phyloP scores from a whole-genome alignment of 768 basidiomycete species.

The Candolleomyces efflorescens region DNA sequence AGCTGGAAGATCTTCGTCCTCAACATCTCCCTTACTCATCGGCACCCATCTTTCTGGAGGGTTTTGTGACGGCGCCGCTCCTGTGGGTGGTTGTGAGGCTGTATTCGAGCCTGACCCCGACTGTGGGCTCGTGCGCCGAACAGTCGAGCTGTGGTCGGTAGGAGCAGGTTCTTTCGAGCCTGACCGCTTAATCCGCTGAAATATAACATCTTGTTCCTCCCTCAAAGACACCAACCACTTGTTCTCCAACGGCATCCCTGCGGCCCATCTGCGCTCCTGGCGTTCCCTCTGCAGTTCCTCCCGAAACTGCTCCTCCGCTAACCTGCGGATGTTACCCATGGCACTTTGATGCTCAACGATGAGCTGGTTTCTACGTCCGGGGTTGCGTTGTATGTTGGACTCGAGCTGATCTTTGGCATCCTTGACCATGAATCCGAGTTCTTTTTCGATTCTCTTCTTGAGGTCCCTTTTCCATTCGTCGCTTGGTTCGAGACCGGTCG shows the following conservation, averaged over 20 bases:
- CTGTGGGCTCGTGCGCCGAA: too few relatives aligned
- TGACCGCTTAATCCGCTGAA: slow-evolving; percentile 41
- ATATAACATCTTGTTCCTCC: slow-evolving; percentile 38
- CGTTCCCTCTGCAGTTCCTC: slow-evolving; percentile 44
- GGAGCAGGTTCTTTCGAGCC: too few relatives aligned
- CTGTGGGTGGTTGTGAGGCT: too few relatives aligned
- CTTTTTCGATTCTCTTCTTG: slow-evolving; percentile 45
- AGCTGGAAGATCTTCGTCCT: too few relatives aligned
- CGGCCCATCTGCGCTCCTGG: slow-evolving; percentile 45
- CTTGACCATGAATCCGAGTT: slow-evolving; percentile 40
- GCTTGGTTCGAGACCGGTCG: slow-evolving; percentile 43
- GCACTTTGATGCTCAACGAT: slow-evolving; percentile 32
- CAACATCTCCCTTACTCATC: too few relatives aligned
- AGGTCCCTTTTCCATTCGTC: slow-evolving; percentile 49
- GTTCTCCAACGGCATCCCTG: slow-evolving; percentile 27
- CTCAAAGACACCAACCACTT: slow-evolving; percentile 26
- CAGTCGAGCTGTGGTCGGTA: too few relatives aligned
- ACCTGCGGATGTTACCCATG: slow-evolving; percentile 38
- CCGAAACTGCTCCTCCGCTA: slow-evolving; percentile 45
- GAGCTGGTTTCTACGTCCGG: slow-evolving; percentile 27
- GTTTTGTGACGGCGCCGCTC: too few relatives aligned
- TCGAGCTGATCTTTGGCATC: slow-evolving; percentile 61
- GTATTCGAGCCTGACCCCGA: too few relatives aligned
- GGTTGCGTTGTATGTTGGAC: slow-evolving; percentile 41
- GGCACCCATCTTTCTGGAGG: too few relatives aligned